These are phyloP conservation scores for Platismatia glauca DNA, from an alignment of 495 filamentous ascomycete genomes.

Conservation along the genomic window DNA sequence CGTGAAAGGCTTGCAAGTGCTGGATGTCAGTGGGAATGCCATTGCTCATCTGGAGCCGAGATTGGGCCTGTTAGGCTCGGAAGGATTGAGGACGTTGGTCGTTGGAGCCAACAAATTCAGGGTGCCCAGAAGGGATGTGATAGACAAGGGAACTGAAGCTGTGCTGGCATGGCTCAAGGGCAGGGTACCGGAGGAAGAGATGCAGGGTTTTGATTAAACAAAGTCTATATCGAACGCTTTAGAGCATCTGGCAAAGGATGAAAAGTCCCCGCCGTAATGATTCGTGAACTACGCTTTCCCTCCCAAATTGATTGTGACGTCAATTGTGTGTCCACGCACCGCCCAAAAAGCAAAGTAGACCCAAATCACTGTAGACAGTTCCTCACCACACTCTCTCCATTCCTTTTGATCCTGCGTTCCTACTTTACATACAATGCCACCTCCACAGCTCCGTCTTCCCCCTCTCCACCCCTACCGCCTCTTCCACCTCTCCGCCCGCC, in stretches of 20 bases:
- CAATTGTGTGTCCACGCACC: not conserved
- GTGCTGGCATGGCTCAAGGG: slow-evolving; percentile 76
- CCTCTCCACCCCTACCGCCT: slow-evolving; percentile 18
- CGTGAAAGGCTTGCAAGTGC: slow-evolving; percentile 61
- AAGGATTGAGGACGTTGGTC: slow-evolving; percentile 47
- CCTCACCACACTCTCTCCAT: not conserved
- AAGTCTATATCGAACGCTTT: not conserved
- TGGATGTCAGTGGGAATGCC: slow-evolving; percentile 78
- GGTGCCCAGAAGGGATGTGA: slow-evolving; percentile 76
- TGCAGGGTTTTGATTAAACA: not conserved
- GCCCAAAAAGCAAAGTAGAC: not conserved
- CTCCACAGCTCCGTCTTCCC: not conserved
- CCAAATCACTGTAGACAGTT: not conserved
- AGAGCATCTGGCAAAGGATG: not conserved
- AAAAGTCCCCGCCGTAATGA: not conserved
- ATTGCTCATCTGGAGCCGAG: slow-evolving; percentile 67
- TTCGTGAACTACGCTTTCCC: not conserved
- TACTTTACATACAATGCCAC: not conserved
- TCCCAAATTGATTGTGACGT: not conserved
- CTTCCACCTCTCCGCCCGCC: slow-evolving; percentile 13
- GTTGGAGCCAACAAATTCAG: slow-evolving; percentile 75
- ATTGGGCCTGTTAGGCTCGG: slow-evolving; percentile 62
- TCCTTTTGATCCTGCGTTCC: not conserved
- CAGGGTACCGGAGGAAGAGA: slow-evolving; percentile 59
- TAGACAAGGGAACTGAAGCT: slow-evolving; percentile 82